Percentiles rank a stretch among this genome's conserved stretches.
Conservation (phyloP, 139 green algal genomes). For the Chlamydomonas sp. region DNA sequence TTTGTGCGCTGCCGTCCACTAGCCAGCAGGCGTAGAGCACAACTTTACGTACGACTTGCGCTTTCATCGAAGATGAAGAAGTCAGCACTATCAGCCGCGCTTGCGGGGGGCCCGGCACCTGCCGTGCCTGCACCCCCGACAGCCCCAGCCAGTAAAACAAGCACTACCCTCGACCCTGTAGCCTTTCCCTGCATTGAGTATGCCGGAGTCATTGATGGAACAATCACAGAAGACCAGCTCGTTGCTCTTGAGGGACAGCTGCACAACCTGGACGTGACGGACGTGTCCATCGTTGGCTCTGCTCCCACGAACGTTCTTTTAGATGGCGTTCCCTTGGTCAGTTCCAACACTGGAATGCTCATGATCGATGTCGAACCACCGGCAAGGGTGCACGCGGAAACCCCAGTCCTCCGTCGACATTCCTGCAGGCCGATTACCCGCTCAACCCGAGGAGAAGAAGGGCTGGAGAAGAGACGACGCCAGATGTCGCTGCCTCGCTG, state of each 20-base stretch:
- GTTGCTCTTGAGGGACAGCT: not conserved
- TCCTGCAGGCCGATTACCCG: constrained; percentile 78
- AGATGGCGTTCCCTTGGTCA: constrained; percentile 46
- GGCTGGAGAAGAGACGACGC: constrained; percentile 68
- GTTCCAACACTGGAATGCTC: not conserved
- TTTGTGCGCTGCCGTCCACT: not conserved
- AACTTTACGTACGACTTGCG: too few relatives aligned
- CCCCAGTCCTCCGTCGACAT: not conserved
- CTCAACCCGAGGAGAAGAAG: constrained; percentile 72
- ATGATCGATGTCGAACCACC: not conserved
- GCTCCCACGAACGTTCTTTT: constrained; percentile 51
- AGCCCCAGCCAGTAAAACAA: not conserved
- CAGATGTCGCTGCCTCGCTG: constrained; percentile 46
- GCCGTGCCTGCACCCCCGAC: not conserved
- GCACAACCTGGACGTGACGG: not conserved
- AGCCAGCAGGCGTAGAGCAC: not conserved
- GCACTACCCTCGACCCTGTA: constrained; percentile 29
- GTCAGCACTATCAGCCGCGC: constrained; percentile 36
- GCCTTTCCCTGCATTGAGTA: constrained; percentile 54
- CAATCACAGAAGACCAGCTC: constrained; percentile 1
- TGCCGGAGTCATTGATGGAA: constrained; percentile 41
- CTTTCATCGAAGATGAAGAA: constrained; percentile 30
- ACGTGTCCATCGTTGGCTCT: constrained; percentile 53
- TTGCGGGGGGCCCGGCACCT: constrained; percentile 35
- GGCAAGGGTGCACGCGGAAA: not conserved